Base-by-base conservation (phyloP, 2,329 filamentous ascomycete genomes). In the Trichoderma hamatum region DNA sequence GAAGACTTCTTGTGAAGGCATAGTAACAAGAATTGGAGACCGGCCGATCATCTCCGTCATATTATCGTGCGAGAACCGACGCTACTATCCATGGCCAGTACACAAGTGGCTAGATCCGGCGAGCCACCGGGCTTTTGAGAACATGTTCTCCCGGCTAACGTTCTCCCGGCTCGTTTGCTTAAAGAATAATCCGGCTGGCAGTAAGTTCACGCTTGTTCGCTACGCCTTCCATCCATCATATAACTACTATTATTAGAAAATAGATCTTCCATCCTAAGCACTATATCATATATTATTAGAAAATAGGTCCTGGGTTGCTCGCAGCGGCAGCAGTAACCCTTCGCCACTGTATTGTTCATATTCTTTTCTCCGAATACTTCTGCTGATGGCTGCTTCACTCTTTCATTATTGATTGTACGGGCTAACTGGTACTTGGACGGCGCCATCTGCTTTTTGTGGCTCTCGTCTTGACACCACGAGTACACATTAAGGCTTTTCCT, bases 41-140 rank as follows among this genome's bases (percentile, higher is more conserved):
- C n/a, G 24, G 52, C 30, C 24, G 14, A 24, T 34, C 34, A 16
- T 64, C 28, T 66, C 62, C 62, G 62, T 56, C n/a, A 56, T 56
- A 66, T 66, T 56, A 66, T 66, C 61, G 61, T 55, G 24, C 32
- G 34, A n/a, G 14, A 14, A 36, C 26, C 28, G n/a, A 30, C 34
- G 34, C 49, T 19, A 39, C 30, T 55, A 34, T n/a, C 14, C 24
- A 30, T 6, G n/a, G n/a, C n/a, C n/a, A n/a, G n/a, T 49, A 34
- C 36, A n/a, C 26, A 19, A 36, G 10, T 26, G 4, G 36, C 16
- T n/a, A 21, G 24, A 28, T 28, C 28, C 26, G 58, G 11, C 24
- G 46, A 19, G 11, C 30, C 21, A 10, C 52, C 51, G 9, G 28
- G 21, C 11, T 5, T 26, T 11, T 16, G 13, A 32, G 30, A 13